A percentile compares a stretch with the other conserved stretches of the same genome.
These are phyloP conservation scores for Lipomyces orientalis DNA, from an alignment of 805 yeast species.

Conservation along the genomic window DNA sequence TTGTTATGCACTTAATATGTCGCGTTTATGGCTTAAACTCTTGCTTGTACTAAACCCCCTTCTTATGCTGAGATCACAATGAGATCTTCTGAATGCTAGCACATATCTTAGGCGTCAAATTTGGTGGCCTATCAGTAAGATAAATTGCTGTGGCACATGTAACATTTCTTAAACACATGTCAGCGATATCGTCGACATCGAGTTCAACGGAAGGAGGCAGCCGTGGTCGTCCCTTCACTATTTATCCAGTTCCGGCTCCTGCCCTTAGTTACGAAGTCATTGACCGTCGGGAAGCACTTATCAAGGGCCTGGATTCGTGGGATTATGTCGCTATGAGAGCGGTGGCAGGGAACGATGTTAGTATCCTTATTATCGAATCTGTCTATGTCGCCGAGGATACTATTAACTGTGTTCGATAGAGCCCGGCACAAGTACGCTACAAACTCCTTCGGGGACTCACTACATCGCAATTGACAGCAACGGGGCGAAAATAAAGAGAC, in stretches of 20 bases:
- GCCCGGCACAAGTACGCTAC: conserved; percentile 26
- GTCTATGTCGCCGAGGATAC: neutral
- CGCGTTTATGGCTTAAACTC: neutral
- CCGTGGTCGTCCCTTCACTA: conserved; percentile 12
- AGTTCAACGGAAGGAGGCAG: neutral
- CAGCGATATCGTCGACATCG: neutral
- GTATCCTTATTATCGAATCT: neutral
- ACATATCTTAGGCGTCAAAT: too few species aligned
- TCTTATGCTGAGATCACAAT: too few species aligned
- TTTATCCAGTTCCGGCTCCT: conserved; percentile 14
- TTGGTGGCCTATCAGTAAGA: too few species aligned
- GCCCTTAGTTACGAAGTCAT: conserved; percentile 29
- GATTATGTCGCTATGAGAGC: conserved; percentile 30
- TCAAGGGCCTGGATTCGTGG: conserved; percentile 28
- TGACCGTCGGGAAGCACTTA: conserved; percentile 33
- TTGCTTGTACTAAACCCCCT: neutral
- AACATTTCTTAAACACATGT: neutral
- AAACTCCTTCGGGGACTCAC: conserved; percentile 18
- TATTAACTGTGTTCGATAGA: conserved; percentile 7
- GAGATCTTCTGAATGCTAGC: too few species aligned
- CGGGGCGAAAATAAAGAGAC: neutral
- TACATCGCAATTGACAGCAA: neutral
- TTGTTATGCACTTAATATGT: neutral
- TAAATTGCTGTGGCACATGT: neutral
- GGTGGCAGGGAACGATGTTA: conserved; percentile 28